Conservation (phyloP, 257 asterid genomes). For the Eustoma russellianum region DNA sequence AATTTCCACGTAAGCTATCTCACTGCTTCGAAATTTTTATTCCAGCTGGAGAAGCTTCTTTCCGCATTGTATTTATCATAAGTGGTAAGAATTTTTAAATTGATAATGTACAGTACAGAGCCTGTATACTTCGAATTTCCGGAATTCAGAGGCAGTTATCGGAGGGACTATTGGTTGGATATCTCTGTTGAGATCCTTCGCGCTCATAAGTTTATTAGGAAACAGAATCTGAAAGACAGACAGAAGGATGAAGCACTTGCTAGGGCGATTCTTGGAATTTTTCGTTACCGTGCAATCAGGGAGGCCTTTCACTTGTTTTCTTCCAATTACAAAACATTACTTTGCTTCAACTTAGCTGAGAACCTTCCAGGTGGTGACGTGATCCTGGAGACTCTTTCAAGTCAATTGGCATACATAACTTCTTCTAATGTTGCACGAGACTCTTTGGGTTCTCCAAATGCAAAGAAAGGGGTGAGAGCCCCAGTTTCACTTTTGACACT, state of each 20-base stretch:
- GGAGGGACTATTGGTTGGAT: slow-evolving; percentile 92
- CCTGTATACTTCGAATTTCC: slow-evolving; percentile 91
- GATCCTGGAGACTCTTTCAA: slow-evolving; percentile 57
- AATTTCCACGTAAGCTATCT: slow-evolving; percentile 54
- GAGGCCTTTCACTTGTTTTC: slow-evolving; percentile 59
- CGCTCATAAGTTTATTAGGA: slow-evolving; percentile 60
- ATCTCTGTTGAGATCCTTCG: slow-evolving; percentile 70
- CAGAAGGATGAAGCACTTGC: slow-evolving; percentile 68
- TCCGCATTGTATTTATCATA: background rate
- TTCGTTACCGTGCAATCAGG: slow-evolving; percentile 71
- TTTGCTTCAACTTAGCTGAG: slow-evolving; percentile 93
- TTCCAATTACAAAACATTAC: slow-evolving; percentile 60
- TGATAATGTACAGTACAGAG: slow-evolving; percentile 50
- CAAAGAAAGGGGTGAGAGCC: slow-evolving; percentile 28
- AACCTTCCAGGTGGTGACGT: slow-evolving; percentile 88
- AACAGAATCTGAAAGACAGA: slow-evolving; percentile 46
- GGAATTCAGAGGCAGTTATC: slow-evolving; percentile 79
- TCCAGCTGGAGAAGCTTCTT: background rate
- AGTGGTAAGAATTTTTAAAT: slow-evolving; percentile 25
- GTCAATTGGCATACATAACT: slow-evolving; percentile 39
- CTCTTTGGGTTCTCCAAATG: slow-evolving; percentile 38
- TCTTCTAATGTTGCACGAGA: slow-evolving; percentile 27
- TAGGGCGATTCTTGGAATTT: slow-evolving; percentile 72
- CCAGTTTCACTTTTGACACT: slow-evolving; percentile 59
- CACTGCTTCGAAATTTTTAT: slow-evolving; percentile 14